phyloP scores from a whole-genome alignment of 2,329 filamentous ascomycete genomes.

The Didymella keratinophila region DNA sequence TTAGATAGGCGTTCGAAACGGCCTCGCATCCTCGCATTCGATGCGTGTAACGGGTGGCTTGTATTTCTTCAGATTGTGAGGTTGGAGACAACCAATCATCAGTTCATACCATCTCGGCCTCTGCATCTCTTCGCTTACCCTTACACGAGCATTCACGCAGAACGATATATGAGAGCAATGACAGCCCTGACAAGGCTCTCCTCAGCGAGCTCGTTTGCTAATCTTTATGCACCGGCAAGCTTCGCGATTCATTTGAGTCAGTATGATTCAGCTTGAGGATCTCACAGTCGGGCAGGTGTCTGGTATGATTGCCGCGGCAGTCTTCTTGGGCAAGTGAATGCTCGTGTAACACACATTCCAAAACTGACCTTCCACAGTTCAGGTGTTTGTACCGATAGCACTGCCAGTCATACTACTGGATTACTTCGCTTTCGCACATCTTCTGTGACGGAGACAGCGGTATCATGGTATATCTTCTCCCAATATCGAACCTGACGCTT shows the following conservation, averaged over 20 bases:
- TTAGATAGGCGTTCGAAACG: not conserved
- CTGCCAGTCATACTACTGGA: slow-evolving; percentile 4
- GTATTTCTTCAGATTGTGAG: not conserved
- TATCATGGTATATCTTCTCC: not conserved
- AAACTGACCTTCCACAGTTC: not conserved
- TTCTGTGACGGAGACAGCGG: slow-evolving; percentile 11
- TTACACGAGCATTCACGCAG: not conserved
- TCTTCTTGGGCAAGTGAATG: slow-evolving; percentile 40
- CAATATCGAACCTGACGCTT: no score
- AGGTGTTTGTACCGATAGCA: not conserved
- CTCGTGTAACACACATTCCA: no score
- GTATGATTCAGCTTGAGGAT: slow-evolving; percentile 22
- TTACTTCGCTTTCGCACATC: not conserved
- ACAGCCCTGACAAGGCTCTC: not conserved
- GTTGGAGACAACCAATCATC: not conserved
- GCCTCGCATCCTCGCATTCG: slow-evolving; percentile 1
- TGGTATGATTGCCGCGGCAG: slow-evolving; percentile 51
- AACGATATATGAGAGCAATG: not conserved
- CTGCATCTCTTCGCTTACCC: slow-evolving; percentile 1
- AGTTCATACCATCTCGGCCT: not conserved
- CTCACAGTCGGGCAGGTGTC: slow-evolving; percentile 51
- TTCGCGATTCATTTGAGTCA: not conserved
- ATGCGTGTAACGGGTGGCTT: not conserved
- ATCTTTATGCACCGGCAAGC: not conserved
- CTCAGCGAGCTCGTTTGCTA: not conserved